Conservation (phyloP, 345 rosid species). For the Brassica nigra region DNA sequence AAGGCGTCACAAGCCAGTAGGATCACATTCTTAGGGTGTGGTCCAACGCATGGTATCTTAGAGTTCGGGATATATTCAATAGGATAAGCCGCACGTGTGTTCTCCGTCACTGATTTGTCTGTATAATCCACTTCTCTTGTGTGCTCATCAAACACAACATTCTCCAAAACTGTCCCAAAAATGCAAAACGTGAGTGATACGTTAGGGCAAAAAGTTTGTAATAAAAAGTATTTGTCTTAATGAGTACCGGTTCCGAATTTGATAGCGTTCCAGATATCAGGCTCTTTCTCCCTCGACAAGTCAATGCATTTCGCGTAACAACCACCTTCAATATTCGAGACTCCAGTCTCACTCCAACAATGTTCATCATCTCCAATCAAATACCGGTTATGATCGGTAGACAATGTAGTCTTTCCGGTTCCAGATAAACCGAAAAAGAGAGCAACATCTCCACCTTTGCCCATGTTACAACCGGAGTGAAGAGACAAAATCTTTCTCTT, state of each 20-base stretch:
- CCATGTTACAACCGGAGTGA: conserved; percentile 99
- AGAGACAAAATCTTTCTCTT: conserved; percentile 90
- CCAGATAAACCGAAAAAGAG: conserved; percentile 99
- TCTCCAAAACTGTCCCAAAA: conserved; percentile 71
- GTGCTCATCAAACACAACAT: conserved; percentile 96
- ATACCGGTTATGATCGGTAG: conserved; percentile 89
- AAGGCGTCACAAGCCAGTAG: conserved; percentile 96
- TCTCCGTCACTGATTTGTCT: conserved; percentile 93
- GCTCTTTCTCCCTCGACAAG: conserved; percentile 87
- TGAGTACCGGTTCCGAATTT: conserved; percentile 88
- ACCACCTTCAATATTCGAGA: conserved; percentile 97
- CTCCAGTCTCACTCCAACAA: conserved; percentile 90
- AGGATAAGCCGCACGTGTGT: conserved; percentile 95
- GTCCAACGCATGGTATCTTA: conserved; percentile 88
- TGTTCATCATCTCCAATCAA: conserved; percentile 97
- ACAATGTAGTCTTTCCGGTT: conserved; percentile 94
- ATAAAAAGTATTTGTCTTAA: not conserved
- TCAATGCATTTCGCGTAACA: conserved; percentile 99
- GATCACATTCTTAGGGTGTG: conserved; percentile 92
- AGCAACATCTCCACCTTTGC: conserved; percentile 96
- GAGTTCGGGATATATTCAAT: conserved; percentile 91
- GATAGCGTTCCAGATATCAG: conserved; percentile 97
- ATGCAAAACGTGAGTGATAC: not conserved
- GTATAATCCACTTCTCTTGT: conserved; percentile 79
- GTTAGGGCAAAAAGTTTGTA: not conserved